Percentiles rank a stretch among this genome's conserved stretches.
Conservation (phyloP, 2,329 filamentous ascomycete genomes). For the Venturia oleaginea region DNA sequence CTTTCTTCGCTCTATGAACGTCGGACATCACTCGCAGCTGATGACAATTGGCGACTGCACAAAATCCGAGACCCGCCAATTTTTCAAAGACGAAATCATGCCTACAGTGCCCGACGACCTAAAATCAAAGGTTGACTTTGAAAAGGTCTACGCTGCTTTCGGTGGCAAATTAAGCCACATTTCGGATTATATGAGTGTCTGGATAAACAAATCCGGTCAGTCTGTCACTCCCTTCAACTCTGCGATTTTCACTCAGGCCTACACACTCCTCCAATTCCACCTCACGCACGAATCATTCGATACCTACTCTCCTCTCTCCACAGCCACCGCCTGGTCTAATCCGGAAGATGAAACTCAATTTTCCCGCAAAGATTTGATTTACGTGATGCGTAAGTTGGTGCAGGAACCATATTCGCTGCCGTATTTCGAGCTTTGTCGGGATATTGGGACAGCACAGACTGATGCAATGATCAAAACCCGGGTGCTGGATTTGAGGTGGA, state of each 20-base stretch:
- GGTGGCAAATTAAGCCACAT: conserved; percentile 10
- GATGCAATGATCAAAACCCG: conserved; percentile 6
- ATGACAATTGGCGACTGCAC: conserved; percentile 11
- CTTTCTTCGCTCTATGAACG: conserved; percentile 12
- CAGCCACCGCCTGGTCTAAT: not conserved
- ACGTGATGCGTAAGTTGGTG: conserved; percentile 5
- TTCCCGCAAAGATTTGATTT: not conserved
- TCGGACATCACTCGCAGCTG: conserved; percentile 2
- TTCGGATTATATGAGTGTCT: conserved; percentile 4
- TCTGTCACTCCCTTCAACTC: conserved; percentile 1
- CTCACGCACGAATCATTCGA: conserved; percentile 7
- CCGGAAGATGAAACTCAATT: conserved; percentile 6
- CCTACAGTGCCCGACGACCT: conserved; percentile 3
- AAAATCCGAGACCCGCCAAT: conserved; percentile 1
- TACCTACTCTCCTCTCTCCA: conserved; percentile 10
- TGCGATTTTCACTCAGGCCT: conserved; percentile 10
- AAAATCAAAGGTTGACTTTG: conserved; percentile 2
- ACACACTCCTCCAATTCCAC: conserved; percentile 11
- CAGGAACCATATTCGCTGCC: not conserved
- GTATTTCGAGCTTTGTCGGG: conserved; percentile 8
- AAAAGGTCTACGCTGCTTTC: conserved; percentile 8
- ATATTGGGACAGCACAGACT: not conserved
- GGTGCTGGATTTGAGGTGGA: conserved; percentile 9
- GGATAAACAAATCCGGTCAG: not conserved
- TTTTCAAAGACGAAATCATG: conserved; percentile 7